Conservation (phyloP, 2,329 filamentous ascomycete species). For the Neurospora sp. region DNA sequence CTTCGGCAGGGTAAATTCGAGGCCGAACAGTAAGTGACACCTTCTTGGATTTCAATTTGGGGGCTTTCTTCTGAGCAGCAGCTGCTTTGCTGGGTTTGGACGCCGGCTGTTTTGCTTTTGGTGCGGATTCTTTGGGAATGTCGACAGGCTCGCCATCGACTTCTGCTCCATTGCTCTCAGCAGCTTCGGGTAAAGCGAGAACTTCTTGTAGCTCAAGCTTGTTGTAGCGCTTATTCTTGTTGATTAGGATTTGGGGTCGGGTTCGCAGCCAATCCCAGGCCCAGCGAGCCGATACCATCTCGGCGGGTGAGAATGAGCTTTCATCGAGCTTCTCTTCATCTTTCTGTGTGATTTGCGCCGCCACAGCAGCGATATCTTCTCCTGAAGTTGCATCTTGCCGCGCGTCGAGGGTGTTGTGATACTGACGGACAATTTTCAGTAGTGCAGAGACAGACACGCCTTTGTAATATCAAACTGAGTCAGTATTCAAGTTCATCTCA, state of each 20-base stretch:
- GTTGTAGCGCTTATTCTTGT: constrained; percentile 25
- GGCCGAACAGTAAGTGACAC: constrained; percentile 17
- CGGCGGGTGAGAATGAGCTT: constrained; percentile 16
- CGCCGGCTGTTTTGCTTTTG: neutral
- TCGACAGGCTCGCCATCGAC: neutral
- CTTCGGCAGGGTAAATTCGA: constrained; percentile 39
- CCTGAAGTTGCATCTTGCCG: constrained; percentile 5
- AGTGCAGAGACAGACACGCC: constrained; percentile 15
- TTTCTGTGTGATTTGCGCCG: neutral
- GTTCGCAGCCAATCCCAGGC: constrained; percentile 32
- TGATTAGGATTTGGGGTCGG: constrained; percentile 31
- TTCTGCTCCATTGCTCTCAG: neutral
- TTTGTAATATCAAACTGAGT: constrained; percentile 5
- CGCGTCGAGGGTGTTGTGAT: constrained; percentile 11
- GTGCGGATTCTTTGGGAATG: neutral
- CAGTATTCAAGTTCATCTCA: constrained; percentile 6
- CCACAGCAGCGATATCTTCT: neutral
- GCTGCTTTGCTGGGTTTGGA: neutral
- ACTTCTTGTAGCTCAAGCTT: constrained; percentile 30
- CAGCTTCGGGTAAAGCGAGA: constrained; percentile 26
- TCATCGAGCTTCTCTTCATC: constrained; percentile 9
- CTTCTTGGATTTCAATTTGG: constrained; percentile 11
- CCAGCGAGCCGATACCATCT: constrained; percentile 27
- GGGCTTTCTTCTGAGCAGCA: constrained; percentile 1
- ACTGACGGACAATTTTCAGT: constrained; percentile 17